phyloP scores from a whole-genome alignment of 2,329 filamentous ascomycete genomes.

The Trichophyton verrucosum region DNA sequence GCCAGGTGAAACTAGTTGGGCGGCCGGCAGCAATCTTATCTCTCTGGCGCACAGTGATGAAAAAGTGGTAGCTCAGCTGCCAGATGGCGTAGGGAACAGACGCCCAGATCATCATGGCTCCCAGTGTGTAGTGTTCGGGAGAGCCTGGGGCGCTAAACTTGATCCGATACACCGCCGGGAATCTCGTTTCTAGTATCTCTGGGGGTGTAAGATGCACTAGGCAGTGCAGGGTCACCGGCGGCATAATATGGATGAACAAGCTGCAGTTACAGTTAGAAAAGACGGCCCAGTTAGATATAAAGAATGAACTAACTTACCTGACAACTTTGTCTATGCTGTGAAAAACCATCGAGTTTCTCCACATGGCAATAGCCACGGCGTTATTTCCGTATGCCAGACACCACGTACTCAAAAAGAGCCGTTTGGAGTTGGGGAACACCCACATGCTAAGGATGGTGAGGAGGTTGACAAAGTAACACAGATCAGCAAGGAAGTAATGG shows the following conservation, averaged over 20 bases:
- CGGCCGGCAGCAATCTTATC: conserved; percentile 93
- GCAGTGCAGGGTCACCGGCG: conserved; percentile 83
- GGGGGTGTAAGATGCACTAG: conserved; percentile 68
- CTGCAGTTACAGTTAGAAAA: conserved; percentile 26
- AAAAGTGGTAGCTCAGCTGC: conserved; percentile 86
- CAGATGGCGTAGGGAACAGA: conserved; percentile 84
- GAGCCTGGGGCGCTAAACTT: conserved; percentile 56
- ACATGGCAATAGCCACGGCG: conserved; percentile 95
- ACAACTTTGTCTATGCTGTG: conserved; percentile 98
- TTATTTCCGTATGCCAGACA: conserved; percentile 95
- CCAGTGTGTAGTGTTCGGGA: conserved; percentile 63
- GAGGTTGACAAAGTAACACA: conserved; percentile 97
- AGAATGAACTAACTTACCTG: conserved; percentile 42
- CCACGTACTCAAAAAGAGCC: conserved; percentile 82
- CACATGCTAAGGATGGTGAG: conserved; percentile 71
- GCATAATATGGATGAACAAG: conserved; percentile 99
- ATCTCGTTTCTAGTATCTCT: conserved; percentile 54
- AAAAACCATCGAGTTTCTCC: conserved; percentile 96
- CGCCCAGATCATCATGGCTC: conserved; percentile 87
- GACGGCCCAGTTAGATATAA: neutral
- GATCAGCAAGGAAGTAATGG: conserved; percentile 92
- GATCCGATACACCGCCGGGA: conserved; percentile 77
- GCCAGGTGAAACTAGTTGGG: conserved; percentile 95
- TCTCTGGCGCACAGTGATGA: conserved; percentile 87
- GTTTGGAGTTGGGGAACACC: conserved; percentile 80